Conservation (phyloP, 2,329 filamentous ascomycete genomes). For the Lachnellula hyalina region DNA sequence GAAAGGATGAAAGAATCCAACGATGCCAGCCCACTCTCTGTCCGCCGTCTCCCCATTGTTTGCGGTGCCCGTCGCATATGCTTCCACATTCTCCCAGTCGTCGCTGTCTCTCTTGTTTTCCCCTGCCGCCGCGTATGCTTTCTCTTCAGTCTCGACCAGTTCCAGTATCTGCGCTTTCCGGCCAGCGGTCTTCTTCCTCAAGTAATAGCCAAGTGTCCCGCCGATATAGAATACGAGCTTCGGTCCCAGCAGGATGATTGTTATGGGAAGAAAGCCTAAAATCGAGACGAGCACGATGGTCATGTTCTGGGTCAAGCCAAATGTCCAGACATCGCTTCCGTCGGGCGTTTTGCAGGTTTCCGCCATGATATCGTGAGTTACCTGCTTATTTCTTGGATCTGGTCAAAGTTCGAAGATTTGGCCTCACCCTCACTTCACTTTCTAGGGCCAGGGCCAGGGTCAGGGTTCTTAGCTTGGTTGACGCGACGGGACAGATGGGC, state of each 20-base stretch:
- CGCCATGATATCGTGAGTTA: slow-evolving; percentile 18
- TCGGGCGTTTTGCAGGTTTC: slow-evolving; percentile 29
- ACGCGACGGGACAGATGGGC: background rate
- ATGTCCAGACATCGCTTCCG: slow-evolving; percentile 25
- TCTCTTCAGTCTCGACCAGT: slow-evolving; percentile 38
- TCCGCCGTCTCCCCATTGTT: slow-evolving; percentile 40
- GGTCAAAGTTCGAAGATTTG: background rate
- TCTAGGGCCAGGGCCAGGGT: slow-evolving; percentile 1
- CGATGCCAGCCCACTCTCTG: slow-evolving; percentile 72
- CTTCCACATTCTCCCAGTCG: slow-evolving; percentile 68
- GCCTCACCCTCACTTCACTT: background rate
- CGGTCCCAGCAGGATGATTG: slow-evolving; percentile 23
- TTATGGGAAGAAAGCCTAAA: slow-evolving; percentile 31
- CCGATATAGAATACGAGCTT: slow-evolving; percentile 29
- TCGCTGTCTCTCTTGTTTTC: slow-evolving; percentile 43
- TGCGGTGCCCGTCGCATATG: slow-evolving; percentile 40
- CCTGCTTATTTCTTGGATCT: background rate
- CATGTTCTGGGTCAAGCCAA: slow-evolving; percentile 30
- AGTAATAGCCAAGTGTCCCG: slow-evolving; percentile 50
- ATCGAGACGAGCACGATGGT: slow-evolving; percentile 27
- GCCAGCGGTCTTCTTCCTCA: slow-evolving; percentile 59
- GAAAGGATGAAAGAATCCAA: slow-evolving; percentile 97
- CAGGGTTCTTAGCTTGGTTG: background rate
- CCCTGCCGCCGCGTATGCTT: slow-evolving; percentile 12
- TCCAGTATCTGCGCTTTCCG: slow-evolving; percentile 53